These are phyloP conservation scores for Xylaria hypoxylon DNA, from an alignment of 2,329 filamentous ascomycete species.

Conservation along the genomic window DNA sequence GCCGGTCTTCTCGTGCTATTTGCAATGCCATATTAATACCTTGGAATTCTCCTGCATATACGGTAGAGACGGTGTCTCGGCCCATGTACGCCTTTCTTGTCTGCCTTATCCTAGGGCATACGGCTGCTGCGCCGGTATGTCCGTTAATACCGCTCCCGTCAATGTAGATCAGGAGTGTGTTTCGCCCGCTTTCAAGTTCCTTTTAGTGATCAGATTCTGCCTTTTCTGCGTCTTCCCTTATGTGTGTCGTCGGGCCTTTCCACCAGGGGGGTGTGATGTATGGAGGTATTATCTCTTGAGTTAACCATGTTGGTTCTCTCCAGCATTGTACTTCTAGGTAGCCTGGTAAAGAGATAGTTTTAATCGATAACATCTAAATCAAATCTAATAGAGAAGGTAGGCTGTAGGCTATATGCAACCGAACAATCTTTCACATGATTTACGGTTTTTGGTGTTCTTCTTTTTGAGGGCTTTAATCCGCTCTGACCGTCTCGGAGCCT, in stretches of 20 bases:
- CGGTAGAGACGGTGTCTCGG: constrained; percentile 7
- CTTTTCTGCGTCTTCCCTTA: no score
- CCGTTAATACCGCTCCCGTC: no score
- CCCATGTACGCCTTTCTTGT: constrained; percentile 7
- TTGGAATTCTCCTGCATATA: constrained; percentile 16
- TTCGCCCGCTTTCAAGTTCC: no score
- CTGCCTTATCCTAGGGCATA: constrained; percentile 12
- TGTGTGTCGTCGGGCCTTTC: no score
- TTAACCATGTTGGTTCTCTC: no score
- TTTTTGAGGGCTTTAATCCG: not conserved
- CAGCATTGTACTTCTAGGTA: no score
- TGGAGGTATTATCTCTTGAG: no score
- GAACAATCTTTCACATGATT: not conserved
- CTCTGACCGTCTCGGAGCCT: not conserved
- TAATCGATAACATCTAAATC: not conserved
- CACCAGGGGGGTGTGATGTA: no score
- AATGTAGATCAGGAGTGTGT: no score
- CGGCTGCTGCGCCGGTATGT: constrained; percentile 12
- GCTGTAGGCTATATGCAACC: not conserved
- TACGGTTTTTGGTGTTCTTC: not conserved
- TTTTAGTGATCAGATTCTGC: no score
- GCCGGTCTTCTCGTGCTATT: constrained; percentile 5
- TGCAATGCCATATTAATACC: constrained; percentile 11
- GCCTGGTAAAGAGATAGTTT: not conserved
- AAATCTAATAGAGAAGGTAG: not conserved